These are phyloP conservation scores for Gillenia trifoliata DNA, from an alignment of 306 rosid genomes.

Conservation along the genomic window DNA sequence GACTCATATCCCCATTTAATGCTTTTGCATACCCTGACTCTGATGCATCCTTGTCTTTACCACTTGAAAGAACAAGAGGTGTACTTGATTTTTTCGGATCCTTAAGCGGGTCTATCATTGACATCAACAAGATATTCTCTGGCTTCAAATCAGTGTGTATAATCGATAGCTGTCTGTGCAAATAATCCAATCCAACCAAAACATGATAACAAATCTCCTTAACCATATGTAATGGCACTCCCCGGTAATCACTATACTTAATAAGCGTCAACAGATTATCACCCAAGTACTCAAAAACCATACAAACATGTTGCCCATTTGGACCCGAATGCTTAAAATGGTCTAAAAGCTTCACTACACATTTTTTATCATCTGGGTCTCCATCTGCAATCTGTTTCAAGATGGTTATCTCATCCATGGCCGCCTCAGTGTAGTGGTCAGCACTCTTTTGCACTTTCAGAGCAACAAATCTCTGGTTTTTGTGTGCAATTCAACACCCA, in stretches of 20 bases:
- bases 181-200: conserved; percentile 91
- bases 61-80: conserved; percentile 55
- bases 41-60: conserved; percentile 49
- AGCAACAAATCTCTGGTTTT: conserved; percentile 75
- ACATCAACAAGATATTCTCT: conserved; percentile 74
- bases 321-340: conserved; percentile 98
- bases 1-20: conserved; percentile 66
- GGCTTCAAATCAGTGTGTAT: conserved; percentile 97
- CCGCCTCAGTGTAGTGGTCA: conserved; percentile 95
- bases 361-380: conserved; percentile 70
- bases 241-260: conserved; percentile 74
- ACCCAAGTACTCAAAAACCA: conserved; percentile 94
- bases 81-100: conserved; percentile 71
- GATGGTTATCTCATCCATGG: conserved; percentile 90
- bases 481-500: conserved; percentile 15
- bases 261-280: conserved; percentile 89
- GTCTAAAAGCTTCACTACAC: conserved; percentile 95
- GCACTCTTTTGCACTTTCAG: conserved; percentile 98
- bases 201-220: conserved; percentile 85
- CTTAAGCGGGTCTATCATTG: conserved; percentile 75
- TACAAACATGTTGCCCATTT: conserved; percentile 90
- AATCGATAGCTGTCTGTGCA: conserved; percentile 85
- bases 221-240: conserved; percentile 77
- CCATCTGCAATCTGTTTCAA: conserved; percentile 92
- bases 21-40: conserved; percentile 42